Evolutionary conservation across 768 basidiomycete species (phyloP).

Genomic region (Serendipita vermifera): DNA sequence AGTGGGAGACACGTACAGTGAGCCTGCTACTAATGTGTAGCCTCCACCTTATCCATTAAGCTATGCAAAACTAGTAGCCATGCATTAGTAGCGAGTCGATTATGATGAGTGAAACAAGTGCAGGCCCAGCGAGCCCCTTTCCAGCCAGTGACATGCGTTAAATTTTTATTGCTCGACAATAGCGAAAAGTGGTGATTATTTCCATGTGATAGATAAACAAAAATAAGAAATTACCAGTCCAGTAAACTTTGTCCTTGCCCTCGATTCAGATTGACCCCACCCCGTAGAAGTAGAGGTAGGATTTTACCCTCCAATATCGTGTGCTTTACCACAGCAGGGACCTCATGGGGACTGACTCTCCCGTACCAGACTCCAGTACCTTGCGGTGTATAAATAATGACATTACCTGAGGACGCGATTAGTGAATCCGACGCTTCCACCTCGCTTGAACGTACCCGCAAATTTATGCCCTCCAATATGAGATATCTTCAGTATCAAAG

Average conservation of each 20-base stretch:
- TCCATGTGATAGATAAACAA: no score
- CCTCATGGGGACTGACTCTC: conserved; percentile 80
- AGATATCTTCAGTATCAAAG: conserved; percentile 73
- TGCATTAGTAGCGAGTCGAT: no score
- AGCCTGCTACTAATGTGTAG: no score
- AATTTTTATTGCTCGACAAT: no score
- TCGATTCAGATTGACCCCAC: conserved; percentile 57
- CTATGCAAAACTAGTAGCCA: no score
- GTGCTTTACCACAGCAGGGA: conserved; percentile 70
- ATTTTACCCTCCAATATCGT: conserved; percentile 79
- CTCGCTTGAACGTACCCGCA: conserved; percentile 64
- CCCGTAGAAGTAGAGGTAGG: conserved; percentile 72
- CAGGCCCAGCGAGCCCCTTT: no score
- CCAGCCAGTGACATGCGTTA: background rate
- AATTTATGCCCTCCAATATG: conserved; percentile 92
- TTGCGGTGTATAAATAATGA: conserved; percentile 55
- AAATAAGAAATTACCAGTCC: conserved; percentile 25
- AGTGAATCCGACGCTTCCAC: no score
- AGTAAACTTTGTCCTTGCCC: conserved; percentile 18
- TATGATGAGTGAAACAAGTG: no score
- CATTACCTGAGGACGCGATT: no score
- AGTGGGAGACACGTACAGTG: background rate
- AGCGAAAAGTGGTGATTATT: no score
- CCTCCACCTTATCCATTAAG: no score
- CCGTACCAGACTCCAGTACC: conserved; percentile 90